Evolutionary conservation across 2,329 filamentous ascomycete genomes (phyloP), one percentile per base, ranked within the genome.

Genomic region (Passalora sequoiae): DNA sequence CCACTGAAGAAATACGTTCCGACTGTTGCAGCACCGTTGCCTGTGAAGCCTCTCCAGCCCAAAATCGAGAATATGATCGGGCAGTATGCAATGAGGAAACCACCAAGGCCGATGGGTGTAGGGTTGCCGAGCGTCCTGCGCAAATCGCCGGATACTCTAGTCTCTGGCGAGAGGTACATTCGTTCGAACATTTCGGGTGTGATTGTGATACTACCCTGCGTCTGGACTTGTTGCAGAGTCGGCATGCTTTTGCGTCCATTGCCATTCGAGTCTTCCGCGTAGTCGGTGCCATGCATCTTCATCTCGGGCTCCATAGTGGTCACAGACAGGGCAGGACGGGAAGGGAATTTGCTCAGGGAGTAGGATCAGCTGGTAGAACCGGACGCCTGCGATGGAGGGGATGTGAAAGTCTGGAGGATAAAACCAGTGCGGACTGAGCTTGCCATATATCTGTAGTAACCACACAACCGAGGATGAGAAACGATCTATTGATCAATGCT

Each of bases 1-100:
- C 62, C 62, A 37, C 63, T 60, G 46, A 64, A 63, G 47, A 58
- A 63, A 53, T 59, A 61, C 24, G 58, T 56, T 20, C 60, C 62
- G 17, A 55, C 47, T 9, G 47, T 51, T n/a, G 54, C 54, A 8
- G 47, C 51, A 17, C 50, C 52, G 19, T 40, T 40, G 28, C 38
- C 46, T 15, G 36, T 43, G 20, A 42, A 49, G 8, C 44, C 50
- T 35, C 50, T 36, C 48, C 48, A 57, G 10, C 50, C 52, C 10
- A 55, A 43, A 2, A 57, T 43, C 4, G 47, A 50, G 43, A 49
- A 53, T 37, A 50, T 45, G 38, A 43, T 39, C 35, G 44, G 41
- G 38, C 46, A 43, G 37, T 54, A 46, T 2, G 46, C 50, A 20
- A 56, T 46, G 13, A 56, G 40, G 44, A 56, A 56, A 16, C 51